A percentile compares a stretch with the other conserved stretches of the same genome.
Conservation (phyloP, 164 flowering plant species). For the Vitis labrusca region DNA sequence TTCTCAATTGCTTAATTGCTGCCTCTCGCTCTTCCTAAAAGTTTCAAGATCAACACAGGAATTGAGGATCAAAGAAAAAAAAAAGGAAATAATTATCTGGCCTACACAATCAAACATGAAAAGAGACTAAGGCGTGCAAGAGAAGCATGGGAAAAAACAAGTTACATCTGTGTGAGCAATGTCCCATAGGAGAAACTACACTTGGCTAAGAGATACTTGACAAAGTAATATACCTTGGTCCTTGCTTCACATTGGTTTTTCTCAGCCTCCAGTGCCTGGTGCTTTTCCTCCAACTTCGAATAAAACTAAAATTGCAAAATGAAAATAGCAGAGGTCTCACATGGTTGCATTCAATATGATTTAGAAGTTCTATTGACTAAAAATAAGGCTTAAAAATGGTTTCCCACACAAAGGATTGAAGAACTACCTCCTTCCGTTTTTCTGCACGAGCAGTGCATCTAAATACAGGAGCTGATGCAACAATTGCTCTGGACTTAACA, state of each 20-base stretch:
- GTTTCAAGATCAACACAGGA: slow-evolving; percentile 1
- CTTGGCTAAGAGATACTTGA: not conserved
- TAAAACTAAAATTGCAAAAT: slow-evolving; percentile 37
- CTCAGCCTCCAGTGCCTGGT: slow-evolving; percentile 64
- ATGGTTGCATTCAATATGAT: too few species aligned
- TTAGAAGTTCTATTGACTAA: too few species aligned
- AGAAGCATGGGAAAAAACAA: not conserved
- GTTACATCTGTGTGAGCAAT: not conserved
- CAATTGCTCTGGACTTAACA: slow-evolving; percentile 28
- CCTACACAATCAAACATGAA: not conserved
- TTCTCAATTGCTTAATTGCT: slow-evolving; percentile 43
- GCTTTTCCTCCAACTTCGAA: slow-evolving; percentile 64
- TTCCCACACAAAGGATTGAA: not conserved
- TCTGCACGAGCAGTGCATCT: slow-evolving; percentile 48
- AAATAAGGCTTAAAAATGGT: not conserved
- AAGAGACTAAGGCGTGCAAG: not conserved
- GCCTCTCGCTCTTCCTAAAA: slow-evolving; percentile 44
- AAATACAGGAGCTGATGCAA: slow-evolving; percentile 50
- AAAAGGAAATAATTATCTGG: not conserved
- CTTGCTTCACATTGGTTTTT: slow-evolving; percentile 59
- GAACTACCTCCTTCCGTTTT: slow-evolving; percentile 60
- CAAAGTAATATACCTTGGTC: slow-evolving; percentile 40
- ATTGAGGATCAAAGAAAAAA: not conserved
- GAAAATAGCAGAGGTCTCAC: too few species aligned
- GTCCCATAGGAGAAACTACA: too few species aligned